phyloP scores from a whole-genome alignment of 1,284 basidiomycete species.

The Ceratobasidium sp. region DNA sequence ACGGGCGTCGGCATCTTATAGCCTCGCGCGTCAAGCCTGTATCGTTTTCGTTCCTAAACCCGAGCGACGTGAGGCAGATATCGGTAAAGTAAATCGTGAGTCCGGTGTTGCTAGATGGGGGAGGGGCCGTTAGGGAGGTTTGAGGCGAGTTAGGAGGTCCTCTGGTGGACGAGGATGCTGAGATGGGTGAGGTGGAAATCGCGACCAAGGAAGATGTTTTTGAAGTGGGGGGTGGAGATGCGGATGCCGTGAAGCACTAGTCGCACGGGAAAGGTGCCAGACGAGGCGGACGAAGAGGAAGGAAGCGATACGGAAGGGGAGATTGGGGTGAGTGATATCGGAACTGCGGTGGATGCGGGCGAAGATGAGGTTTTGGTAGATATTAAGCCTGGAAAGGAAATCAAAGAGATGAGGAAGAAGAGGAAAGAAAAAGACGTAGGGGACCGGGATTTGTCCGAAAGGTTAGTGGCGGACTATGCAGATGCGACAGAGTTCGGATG shows the following conservation, averaged over 20 bases:
- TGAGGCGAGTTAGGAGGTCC: constrained; percentile 56
- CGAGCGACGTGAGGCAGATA: constrained; percentile 92
- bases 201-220: constrained; percentile 64
- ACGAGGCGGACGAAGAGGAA: constrained; percentile 73
- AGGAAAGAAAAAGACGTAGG: constrained; percentile 57
- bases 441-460: constrained; percentile 55
- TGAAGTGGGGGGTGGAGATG: constrained; percentile 84
- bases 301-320: constrained; percentile 65
- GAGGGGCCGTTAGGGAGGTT: constrained; percentile 68
- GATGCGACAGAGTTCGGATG: constrained; percentile 60
- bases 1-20: constrained; percentile 95
- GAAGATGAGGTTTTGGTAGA: constrained; percentile 53
- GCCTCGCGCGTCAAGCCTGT: constrained; percentile 87
- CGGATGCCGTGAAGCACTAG: constrained; percentile 65
- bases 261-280: constrained; percentile 71
- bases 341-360: constrained; percentile 70
- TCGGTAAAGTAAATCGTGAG: constrained; percentile 98
- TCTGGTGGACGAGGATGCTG: constrained; percentile 62
- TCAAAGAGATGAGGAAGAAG: constrained; percentile 58
- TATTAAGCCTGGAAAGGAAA: constrained; percentile 49
- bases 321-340: constrained; percentile 67
- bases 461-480: constrained; percentile 48
- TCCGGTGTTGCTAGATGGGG: constrained; percentile 92
- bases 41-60: constrained; percentile 94
- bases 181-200: constrained; percentile 56